A percentile compares a stretch with the other conserved stretches of the same genome.
Evolutionary conservation across 495 filamentous ascomycete genomes (phyloP).

Genomic region (Lasiosphaeriaceae sp.): DNA sequence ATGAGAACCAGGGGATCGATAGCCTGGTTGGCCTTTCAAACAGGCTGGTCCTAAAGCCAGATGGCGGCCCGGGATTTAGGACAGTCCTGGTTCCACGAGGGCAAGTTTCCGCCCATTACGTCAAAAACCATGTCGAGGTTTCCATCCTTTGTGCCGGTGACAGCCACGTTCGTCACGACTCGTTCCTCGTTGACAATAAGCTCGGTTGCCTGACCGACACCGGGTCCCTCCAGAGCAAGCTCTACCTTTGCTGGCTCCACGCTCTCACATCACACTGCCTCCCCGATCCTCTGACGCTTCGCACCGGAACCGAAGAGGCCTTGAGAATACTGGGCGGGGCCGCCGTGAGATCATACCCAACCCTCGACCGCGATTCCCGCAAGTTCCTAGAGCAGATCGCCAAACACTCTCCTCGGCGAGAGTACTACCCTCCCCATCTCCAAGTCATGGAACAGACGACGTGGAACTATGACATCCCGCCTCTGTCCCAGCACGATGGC

Average conservation of each 20-base stretch:
- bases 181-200: constrained; percentile 45
- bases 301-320: constrained; percentile 62
- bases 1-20: constrained; percentile 45
- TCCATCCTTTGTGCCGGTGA: constrained; percentile 20
- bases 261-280: constrained; percentile 58
- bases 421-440: constrained; percentile 23
- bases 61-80: constrained; percentile 20
- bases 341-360: constrained; percentile 47
- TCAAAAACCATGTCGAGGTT: constrained; percentile 41
- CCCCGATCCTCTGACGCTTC: constrained; percentile 52
- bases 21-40: constrained; percentile 52
- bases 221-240: constrained; percentile 50
- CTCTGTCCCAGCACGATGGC: constrained; percentile 48
- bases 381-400: constrained; percentile 43
- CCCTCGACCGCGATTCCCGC: constrained; percentile 37
- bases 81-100: constrained; percentile 52
- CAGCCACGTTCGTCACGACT: constrained; percentile 22
- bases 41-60: constrained; percentile 46
- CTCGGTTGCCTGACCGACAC: constrained; percentile 49
- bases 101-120: constrained; percentile 12
- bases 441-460: constrained; percentile 24
- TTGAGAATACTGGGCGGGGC: constrained; percentile 48
- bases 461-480: constrained; percentile 30
- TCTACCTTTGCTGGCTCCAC: constrained; percentile 55
- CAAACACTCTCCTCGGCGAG: constrained; percentile 45